Evolutionary conservation across 2,329 filamentous ascomycete species (phyloP), one percentile per base, ranked within the genome.

Genomic region (Colletotrichum sp.): DNA sequence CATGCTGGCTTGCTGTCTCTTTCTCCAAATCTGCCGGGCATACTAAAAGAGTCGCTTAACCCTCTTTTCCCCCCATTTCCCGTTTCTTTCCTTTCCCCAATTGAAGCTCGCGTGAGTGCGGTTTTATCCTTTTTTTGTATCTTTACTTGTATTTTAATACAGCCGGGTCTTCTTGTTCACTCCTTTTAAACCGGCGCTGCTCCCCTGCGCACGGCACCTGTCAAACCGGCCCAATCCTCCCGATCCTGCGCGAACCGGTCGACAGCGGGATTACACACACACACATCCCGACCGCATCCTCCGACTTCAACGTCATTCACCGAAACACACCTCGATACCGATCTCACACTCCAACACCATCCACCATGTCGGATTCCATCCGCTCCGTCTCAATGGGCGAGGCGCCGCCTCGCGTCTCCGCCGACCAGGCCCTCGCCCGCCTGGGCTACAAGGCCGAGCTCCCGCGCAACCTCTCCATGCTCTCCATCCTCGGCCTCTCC

Each of bases 401-500:
- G n/a, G 62, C 64, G 6, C 64, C 30, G 5, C 70, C 72, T 15
- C 74, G 70, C 34, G 70, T 69, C 27, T 76, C 74, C 2, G 74
- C 76, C 27, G 77, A 78, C 57, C 69, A 78, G 75, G 83, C 82
- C n/a, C 83, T 89, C 19, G 85, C 85, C 75, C 82, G 85, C 16
- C 81, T 89, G 57, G 88, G 88, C 63, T 86, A 89, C 72, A 88
- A 86, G 81, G 87, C 89, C 79, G 87, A 90, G 80, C 82, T 90
- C 16, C 83, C 86, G 79, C 86, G 89, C 64, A 89, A 88, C 80
- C 90, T 90, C 76, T 88, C 87, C 75, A 85, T 85, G 80, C 71
- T 88, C 6, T 93, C 91, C 80, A 91, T 95, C 32, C 86, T 95
- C 61, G 93, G 93, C 67, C 79, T 86, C 78, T 94, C 92, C 61